A percentile compares a stretch with the other conserved stretches of the same genome.
phyloP scores from a whole-genome alignment of 1,139 yeast genomes.

The Nakaseomyces uthaithaninus region DNA sequence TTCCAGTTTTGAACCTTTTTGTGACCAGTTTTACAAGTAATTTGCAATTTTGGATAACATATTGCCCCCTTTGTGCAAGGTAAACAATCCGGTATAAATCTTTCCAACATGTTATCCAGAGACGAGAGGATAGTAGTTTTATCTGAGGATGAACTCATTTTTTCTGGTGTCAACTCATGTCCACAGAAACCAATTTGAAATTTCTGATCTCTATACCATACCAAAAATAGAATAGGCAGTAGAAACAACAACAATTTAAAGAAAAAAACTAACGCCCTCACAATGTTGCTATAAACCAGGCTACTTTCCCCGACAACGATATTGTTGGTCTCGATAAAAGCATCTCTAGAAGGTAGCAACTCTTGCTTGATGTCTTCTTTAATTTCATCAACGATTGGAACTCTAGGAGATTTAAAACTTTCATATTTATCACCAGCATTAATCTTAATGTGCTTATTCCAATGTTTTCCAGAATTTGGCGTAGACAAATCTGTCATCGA shows the following conservation, averaged over 20 bases:
- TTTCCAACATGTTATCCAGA: slow-evolving; percentile 2
- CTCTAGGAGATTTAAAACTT: too few species aligned
- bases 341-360: not conserved
- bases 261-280: slow-evolving; percentile 10
- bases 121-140: not conserved
- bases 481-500: too few species aligned
- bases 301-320: not conserved
- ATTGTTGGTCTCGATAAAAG: not conserved
- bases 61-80: slow-evolving; percentile 72
- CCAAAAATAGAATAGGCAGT: slow-evolving; percentile 30
- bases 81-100: slow-evolving; percentile 49
- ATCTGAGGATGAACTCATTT: slow-evolving; percentile 2
- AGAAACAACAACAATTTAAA: slow-evolving; percentile 12
- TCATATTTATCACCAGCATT: too few species aligned
- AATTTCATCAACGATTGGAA: not conserved
- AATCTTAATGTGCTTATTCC: too few species aligned
- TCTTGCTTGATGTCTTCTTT: slow-evolving; percentile 3
- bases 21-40: slow-evolving; percentile 60
- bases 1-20: slow-evolving; percentile 36
- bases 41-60: slow-evolving; percentile 48
- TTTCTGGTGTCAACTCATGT: slow-evolving; percentile 29
- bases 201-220: slow-evolving; percentile 56
- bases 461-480: too few species aligned
- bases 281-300: not conserved
- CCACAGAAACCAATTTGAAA: slow-evolving; percentile 58